phyloP scores from a whole-genome alignment of 139 green algal species.

The Nannochloris sp. region DNA sequence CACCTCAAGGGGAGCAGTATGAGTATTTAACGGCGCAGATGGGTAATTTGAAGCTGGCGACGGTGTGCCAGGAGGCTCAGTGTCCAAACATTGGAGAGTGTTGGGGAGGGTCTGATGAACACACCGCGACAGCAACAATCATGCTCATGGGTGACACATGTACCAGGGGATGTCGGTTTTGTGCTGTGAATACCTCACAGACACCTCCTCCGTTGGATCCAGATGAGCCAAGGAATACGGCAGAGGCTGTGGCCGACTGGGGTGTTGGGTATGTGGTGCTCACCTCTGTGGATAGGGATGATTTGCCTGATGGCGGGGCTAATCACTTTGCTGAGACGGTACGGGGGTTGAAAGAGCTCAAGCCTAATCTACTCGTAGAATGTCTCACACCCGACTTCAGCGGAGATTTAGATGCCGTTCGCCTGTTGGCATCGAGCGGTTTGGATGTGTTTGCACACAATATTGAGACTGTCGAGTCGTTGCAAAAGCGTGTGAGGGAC shows the following conservation, averaged over 20 bases:
- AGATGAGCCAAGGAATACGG: slow-evolving; percentile 68
- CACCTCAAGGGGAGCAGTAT: slow-evolving; percentile 81
- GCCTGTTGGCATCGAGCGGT: slow-evolving; percentile 57
- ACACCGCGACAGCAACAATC: slow-evolving; percentile 83
- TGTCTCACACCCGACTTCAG: slow-evolving; percentile 88
- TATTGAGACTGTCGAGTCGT: slow-evolving; percentile 92
- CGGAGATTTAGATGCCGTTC: slow-evolving; percentile 68
- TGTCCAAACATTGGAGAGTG: slow-evolving; percentile 98
- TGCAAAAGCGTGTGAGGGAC: slow-evolving; percentile 74
- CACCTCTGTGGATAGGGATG: slow-evolving; percentile 81
- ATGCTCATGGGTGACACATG: slow-evolving; percentile 91
- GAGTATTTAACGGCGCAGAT: slow-evolving; percentile 75
- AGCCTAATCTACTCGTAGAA: slow-evolving; percentile 77
- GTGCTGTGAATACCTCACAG: slow-evolving; percentile 70
- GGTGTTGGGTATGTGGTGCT: slow-evolving; percentile 84
- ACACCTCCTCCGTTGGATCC: slow-evolving; percentile 58
- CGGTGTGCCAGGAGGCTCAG: slow-evolving; percentile 91
- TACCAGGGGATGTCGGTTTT: slow-evolving; percentile 85
- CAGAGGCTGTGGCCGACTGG: slow-evolving; percentile 69
- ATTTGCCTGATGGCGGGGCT: slow-evolving; percentile 80
- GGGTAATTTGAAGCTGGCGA: slow-evolving; percentile 89
- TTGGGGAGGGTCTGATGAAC: slow-evolving; percentile 65
- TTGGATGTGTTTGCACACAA: slow-evolving; percentile 99
- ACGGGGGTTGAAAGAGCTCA: slow-evolving; percentile 37
- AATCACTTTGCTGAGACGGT: slow-evolving; percentile 78